phyloP scores from a whole-genome alignment of 2,329 filamentous ascomycete genomes.

The Ceratocystis ficicola region DNA sequence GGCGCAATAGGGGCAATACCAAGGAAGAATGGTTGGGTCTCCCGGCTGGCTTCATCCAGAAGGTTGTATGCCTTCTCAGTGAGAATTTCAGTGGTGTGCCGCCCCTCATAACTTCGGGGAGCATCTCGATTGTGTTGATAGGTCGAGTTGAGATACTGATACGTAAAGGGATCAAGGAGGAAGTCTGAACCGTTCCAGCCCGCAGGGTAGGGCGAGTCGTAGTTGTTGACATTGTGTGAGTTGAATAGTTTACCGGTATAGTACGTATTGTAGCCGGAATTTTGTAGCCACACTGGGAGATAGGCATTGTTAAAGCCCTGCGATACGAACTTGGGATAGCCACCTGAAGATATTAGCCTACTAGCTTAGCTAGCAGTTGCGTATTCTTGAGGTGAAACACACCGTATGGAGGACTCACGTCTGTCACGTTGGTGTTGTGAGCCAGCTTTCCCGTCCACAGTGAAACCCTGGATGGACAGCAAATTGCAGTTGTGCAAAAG shows the following conservation, averaged over 20 bases:
- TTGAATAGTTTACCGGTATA: conserved; percentile 47
- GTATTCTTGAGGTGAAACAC: conserved; percentile 24
- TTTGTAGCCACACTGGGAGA: conserved; percentile 41
- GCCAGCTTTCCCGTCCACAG: conserved; percentile 50
- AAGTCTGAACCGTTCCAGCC: conserved; percentile 48
- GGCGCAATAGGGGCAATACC: conserved; percentile 38
- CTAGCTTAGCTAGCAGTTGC: background rate
- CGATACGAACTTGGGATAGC: conserved; percentile 40
- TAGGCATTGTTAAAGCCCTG: conserved; percentile 40
- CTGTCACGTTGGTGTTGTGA: conserved; percentile 53
- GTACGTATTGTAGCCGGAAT: conserved; percentile 41
- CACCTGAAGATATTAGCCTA: conserved; percentile 24
- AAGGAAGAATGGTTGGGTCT: conserved; percentile 43
- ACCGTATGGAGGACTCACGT: conserved; percentile 42
- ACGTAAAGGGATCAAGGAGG: conserved; percentile 54
- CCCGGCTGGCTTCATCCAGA: conserved; percentile 38
- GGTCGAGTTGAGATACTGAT: conserved; percentile 53
- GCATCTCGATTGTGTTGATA: conserved; percentile 48
- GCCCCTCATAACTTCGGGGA: conserved; percentile 40
- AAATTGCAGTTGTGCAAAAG: conserved; percentile 52
- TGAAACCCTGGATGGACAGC: conserved; percentile 51
- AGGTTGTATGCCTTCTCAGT: conserved; percentile 40
- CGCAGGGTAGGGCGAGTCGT: conserved; percentile 38
- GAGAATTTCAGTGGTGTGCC: conserved; percentile 43
- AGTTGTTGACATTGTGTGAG: conserved; percentile 38